phyloP scores from a whole-genome alignment of 495 filamentous ascomycete genomes.

The Penicillium paxilli region DNA sequence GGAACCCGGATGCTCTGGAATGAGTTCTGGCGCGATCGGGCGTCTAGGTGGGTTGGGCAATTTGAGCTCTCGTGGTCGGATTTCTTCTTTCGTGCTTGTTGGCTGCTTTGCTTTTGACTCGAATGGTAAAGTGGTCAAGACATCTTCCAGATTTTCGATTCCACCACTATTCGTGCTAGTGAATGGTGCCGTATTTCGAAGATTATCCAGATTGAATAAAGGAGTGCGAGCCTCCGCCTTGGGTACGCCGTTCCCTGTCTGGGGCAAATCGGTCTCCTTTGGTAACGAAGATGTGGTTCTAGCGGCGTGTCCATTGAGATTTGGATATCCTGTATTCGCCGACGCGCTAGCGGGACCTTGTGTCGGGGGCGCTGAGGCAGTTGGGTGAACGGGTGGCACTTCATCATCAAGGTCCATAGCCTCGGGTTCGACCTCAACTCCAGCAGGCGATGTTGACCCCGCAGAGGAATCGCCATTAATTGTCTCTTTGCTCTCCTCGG shows the following conservation, averaged over 20 bases:
- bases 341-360: constrained; percentile 1
- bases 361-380: constrained; percentile 4
- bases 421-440: constrained; percentile 25
- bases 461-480: constrained; percentile 17
- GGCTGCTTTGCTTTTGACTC: constrained; percentile 54
- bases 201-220: constrained; percentile 57
- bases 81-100: constrained; percentile 24
- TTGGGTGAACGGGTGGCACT: constrained; percentile 14
- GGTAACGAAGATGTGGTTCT: constrained; percentile 16
- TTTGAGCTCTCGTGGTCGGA: constrained; percentile 41
- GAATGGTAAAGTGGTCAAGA: constrained; percentile 71
- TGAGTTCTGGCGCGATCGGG: constrained; percentile 37
- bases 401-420: constrained; percentile 55
- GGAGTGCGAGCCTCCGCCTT: constrained; percentile 40
- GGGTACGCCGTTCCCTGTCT: constrained; percentile 40
- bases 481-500: constrained; percentile 40
- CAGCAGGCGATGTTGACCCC: constrained; percentile 5
- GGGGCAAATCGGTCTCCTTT: constrained; percentile 24
- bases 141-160: constrained; percentile 64
- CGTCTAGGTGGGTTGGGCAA: constrained; percentile 65
- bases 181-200: constrained; percentile 69
- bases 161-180: constrained; percentile 49
- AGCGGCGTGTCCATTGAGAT: constrained; percentile 17
- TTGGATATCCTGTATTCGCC: constrained; percentile 13
- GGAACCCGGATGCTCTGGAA: constrained; percentile 21